These are phyloP conservation scores for Backusella macrospora DNA, from an alignment of 192 early-diverging fungal genomes.

Conservation along the genomic window DNA sequence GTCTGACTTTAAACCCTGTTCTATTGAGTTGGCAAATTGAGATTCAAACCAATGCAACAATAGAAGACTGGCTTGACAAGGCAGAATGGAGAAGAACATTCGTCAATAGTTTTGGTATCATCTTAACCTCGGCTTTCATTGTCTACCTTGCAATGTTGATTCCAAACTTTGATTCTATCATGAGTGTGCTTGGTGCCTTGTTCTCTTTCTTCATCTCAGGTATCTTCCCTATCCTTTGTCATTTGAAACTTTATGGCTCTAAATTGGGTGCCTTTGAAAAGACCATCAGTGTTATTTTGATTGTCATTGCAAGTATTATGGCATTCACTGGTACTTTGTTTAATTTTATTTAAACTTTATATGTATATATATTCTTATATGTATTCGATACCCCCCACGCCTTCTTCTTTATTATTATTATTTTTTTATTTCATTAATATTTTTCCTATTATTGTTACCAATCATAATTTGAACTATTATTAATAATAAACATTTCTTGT, in stretches of 20 bases:
- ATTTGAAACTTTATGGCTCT: constrained; percentile 32
- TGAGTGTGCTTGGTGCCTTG: constrained; percentile 40
- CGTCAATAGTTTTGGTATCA: constrained; percentile 23
- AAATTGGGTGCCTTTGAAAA: constrained; percentile 25
- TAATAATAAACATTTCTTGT: constrained; percentile 10
- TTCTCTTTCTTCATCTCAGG: constrained; percentile 43
- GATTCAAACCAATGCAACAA: constrained; percentile 24
- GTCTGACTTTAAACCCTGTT: constrained; percentile 66
- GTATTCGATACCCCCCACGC: not conserved
- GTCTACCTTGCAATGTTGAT: constrained; percentile 30
- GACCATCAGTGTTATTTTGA: constrained; percentile 16
- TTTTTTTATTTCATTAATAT: not conserved
- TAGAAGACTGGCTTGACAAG: constrained; percentile 24
- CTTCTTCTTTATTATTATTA: not conserved
- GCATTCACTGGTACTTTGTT: constrained; percentile 37
- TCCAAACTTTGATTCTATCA: constrained; percentile 35
- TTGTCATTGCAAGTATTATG: constrained; percentile 26
- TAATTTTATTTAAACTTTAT: constrained; percentile 34
- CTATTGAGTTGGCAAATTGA: constrained; percentile 50
- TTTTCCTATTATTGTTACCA: not conserved
- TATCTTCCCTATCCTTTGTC: constrained; percentile 43
- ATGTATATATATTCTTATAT: not conserved
- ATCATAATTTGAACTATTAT: not conserved
- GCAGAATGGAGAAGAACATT: constrained; percentile 20
- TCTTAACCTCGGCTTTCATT: constrained; percentile 26